Base-by-base conservation (phyloP, 805 yeast species). In the Kazachstania martiniae region DNA sequence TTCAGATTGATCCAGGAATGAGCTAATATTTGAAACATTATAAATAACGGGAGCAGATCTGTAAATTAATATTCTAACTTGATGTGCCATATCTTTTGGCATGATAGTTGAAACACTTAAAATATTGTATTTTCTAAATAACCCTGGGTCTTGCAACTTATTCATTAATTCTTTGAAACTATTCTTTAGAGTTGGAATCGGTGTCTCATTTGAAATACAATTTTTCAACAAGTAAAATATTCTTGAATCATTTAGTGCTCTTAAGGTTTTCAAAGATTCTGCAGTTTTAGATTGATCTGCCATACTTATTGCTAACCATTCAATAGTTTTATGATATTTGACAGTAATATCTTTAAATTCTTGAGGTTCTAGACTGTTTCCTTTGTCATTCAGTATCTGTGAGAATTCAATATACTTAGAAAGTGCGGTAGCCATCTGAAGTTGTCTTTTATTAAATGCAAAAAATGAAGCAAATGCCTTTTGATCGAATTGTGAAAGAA, bases 371-470 rank as follows among this genome's bases (percentile, higher is more conserved):
- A 56, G 59, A 12, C n/a, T 22, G 3, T 12, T 27, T 5, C 12
- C 21, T n/a, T 27, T 16, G 18, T 25, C 19, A 39, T 57, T 61
- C 18, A 61, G 51, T 3, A 27, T 12, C 34, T 74, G 79, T 17
- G 72, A 61, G 28, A 70, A 56, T 12, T 63, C 64, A 9, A 79
- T 36, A 33, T 69, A 65, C 36, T 70, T 70, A 2, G 42, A 38
- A 6, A 83, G 33, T 1, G 72, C 83, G 2, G 59, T 51, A 2
- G 80, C 58, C 18, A 72, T 52, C 41, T 77, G 77, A 30, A 67
- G 65, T 48, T 85, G 95, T 31, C 94, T 65, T 44, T 66, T 70
- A 31, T 72, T 67, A 23, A 83, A 70, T 0, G 94, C 89, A 37
- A 63, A 56, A 43, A 85, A 78, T 0, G 93, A 72, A 16, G 70